A percentile compares a stretch with the other conserved stretches of the same genome.
phyloP scores from a whole-genome alignment of 768 basidiomycete species.

The Macrocybe gigantea region DNA sequence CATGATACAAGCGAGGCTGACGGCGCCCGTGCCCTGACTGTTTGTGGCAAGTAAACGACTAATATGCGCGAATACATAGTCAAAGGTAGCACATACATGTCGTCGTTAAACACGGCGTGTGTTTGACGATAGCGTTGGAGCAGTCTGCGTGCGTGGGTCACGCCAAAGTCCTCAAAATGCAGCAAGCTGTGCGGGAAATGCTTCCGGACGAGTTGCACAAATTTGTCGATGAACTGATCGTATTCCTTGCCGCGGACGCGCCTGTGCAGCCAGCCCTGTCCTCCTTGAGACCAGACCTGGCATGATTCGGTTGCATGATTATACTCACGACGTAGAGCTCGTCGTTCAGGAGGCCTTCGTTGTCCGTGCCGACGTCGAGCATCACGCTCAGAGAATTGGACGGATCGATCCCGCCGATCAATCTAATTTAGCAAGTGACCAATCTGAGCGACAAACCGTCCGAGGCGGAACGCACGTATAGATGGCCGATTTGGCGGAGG shows the following conservation, averaged over 20 bases:
- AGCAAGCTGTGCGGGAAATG: slow-evolving; percentile 59
- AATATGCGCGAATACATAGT: too few relatives aligned
- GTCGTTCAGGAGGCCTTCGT: slow-evolving; percentile 56
- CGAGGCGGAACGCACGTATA: slow-evolving; percentile 46
- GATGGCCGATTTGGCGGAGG: slow-evolving; percentile 72
- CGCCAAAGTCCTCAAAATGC: slow-evolving; percentile 86
- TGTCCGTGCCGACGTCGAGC: slow-evolving; percentile 77
- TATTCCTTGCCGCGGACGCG: slow-evolving; percentile 72
- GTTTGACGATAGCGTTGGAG: slow-evolving; percentile 54
- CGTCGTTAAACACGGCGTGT: slow-evolving; percentile 81
- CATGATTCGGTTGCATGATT: background rate
- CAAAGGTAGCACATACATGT: slow-evolving; percentile 44
- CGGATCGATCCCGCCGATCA: slow-evolving; percentile 65
- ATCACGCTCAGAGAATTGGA: slow-evolving; percentile 50
- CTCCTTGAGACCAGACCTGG: background rate
- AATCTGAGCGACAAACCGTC: background rate
- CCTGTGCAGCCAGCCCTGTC: slow-evolving; percentile 65
- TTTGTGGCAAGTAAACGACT: background rate
- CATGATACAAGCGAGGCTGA: slow-evolving; percentile 65
- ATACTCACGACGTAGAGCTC: slow-evolving; percentile 57
- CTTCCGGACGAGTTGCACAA: slow-evolving; percentile 73
- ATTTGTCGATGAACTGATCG: slow-evolving; percentile 73
- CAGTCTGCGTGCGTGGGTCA: slow-evolving; percentile 66
- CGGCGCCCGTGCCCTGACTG: slow-evolving; percentile 74
- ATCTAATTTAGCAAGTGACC: slow-evolving; percentile 21